Base-by-base conservation (phyloP, 1,284 basidiomycete species). In the Sphaerobolus stellatus region DNA sequence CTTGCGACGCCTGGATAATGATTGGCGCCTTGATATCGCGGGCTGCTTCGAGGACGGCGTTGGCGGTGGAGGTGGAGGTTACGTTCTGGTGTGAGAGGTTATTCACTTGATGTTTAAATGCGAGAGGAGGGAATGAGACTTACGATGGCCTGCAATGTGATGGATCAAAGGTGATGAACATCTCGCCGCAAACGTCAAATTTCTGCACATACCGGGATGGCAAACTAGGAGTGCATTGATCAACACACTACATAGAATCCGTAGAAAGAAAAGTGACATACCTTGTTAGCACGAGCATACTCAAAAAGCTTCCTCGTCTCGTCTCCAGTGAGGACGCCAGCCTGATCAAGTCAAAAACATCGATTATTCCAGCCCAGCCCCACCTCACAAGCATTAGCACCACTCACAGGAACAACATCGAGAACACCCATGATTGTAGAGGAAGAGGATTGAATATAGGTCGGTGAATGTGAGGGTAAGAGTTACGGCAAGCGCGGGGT, bases 1-100 rank as follows among this genome's bases (percentile, higher is more conserved):
- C 96, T 73, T 99, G 94, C 56, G 97, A 99, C 64, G 96, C 86
- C 73, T 99, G 97, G 68, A 98, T 80, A 76, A 99, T 98, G 77
- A 99, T 94, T 61, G 96, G 97, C 29, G 95, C 83, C 75, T 99
- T 98, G 81, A 92, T 86, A 73, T 92, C 90, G 58, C 91, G 85
- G 54, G 92, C 92, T 61, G 90, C 92, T 75, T 96, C 93, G 59
- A 95, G 85, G 57, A 84, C 86, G 57, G 91, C 90, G 70, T 94
- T 93, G 60, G 85, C 91, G 52, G 84, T 86, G 47, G 92, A 94
- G 5, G 92, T 92, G 27, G 92, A 94, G 54, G 90, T 93, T 56
- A 90, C 86, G 69, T 94, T 94, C 85, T 88, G 58, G 11, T 20
- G 31, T 24, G 48, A 25, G n/a, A 13, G 30, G 34, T 30, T 55